Conservation (phyloP, 2,329 filamentous ascomycete genomes). For the Lasiodiplodia sp. region DNA sequence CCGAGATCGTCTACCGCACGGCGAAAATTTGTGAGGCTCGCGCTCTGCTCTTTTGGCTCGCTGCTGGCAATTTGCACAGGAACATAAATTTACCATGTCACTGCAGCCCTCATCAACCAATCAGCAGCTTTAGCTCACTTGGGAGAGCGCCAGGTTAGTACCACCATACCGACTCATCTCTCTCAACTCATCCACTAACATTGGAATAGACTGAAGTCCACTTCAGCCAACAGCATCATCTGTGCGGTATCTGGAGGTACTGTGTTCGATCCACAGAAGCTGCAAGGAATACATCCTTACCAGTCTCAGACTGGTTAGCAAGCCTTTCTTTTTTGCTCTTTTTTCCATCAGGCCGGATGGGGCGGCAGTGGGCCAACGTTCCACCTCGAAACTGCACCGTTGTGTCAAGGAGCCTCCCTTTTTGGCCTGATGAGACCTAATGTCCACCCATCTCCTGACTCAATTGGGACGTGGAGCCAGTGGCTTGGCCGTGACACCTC, state of each 20-base stretch:
- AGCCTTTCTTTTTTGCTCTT: conserved; percentile 2
- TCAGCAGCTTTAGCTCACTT: conserved; percentile 46
- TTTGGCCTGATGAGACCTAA: not conserved
- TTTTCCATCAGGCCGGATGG: not conserved
- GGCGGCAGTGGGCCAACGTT: not conserved
- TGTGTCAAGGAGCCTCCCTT: not conserved
- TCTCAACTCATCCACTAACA: conserved; percentile 24
- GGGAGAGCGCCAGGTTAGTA: conserved; percentile 44
- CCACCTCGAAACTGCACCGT: not conserved
- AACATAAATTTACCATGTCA: not conserved
- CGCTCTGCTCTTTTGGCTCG: not conserved
- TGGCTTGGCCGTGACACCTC: too few relatives aligned
- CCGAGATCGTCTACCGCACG: not conserved
- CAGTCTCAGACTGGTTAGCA: conserved; percentile 23
- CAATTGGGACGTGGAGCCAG: too few relatives aligned
- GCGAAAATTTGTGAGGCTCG: not conserved
- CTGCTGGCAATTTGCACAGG: not conserved
- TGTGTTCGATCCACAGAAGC: conserved; percentile 49
- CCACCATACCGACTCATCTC: not conserved
- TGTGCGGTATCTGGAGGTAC: conserved; percentile 48
- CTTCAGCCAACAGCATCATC: conserved; percentile 35
- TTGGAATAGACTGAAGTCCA: conserved; percentile 43
- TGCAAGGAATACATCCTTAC: conserved; percentile 31
- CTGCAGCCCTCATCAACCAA: not conserved
- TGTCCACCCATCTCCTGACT: too few relatives aligned